Evolutionary conservation across 2,329 filamentous ascomycete genomes (phyloP), one percentile per base, ranked within the genome.

Genomic region (Arachnopeziza araneosa): DNA sequence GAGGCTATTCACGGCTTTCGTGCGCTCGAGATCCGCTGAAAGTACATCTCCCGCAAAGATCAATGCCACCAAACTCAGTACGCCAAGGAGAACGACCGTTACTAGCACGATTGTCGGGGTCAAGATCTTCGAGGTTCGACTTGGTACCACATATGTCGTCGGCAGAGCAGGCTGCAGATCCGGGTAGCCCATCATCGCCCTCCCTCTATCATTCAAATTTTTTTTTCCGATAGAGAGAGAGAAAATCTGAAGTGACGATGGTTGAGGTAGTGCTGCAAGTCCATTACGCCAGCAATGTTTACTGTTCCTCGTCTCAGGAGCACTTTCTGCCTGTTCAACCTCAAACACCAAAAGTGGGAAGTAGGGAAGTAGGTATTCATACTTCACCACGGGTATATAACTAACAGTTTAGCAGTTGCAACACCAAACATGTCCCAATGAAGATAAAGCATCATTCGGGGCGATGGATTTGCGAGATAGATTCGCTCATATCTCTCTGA

Each of bases 71-170:
- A 44, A 44, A 17, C 55, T 64, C 23, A 63, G 56, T 1, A 59
- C 59, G 4, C 56, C 54, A 26, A 68, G 53, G 14, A 66, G 4
- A 1, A 61, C 9, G 22, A 66, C 56, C 2, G 68, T 63, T 1
- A 21, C 24, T 1, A 67, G 23, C 7, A 69, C 61, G 14, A 68
- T 61, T 5, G 50, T 23, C 2, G 68, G 67, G 2, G 50, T 61
- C 22, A 69, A 24, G 4, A 69, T 58, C 12, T 55, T 63, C 51
- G 56, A 56, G 0, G 65, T 66, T 32, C 60, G 54, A 24, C 57
- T 60, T 0, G 62, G 58, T 32, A 49, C 56, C 2, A 54, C 55
- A 21, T 32, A 54, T 19, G 32, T 57, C n/a, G 63, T 44, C 19
- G 54, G 60, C 30, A 63, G 59, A 14, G 65, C 57, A 44, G 57